Conservation (phyloP, 495 filamentous ascomycete genomes). For the Daldinia bambusicola region DNA sequence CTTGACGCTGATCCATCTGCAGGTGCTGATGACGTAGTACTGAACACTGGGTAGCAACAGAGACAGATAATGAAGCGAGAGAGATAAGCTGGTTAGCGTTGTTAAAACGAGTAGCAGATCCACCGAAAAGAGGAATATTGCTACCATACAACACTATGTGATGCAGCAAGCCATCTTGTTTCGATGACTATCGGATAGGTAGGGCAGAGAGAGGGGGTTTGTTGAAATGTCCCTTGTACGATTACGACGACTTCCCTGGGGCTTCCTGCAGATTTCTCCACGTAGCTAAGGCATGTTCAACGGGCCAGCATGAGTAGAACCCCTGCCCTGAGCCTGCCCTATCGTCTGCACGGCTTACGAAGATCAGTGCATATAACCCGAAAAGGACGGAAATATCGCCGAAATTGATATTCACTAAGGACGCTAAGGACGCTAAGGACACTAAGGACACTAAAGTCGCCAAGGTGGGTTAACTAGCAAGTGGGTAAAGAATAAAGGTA, state of each 20-base stretch:
- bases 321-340: background rate
- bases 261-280: background rate
- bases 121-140: background rate
- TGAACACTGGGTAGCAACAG: background rate
- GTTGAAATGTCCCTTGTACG: background rate
- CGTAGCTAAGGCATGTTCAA: background rate
- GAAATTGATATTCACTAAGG: background rate
- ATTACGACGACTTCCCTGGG: conserved; percentile 1
- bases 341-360: background rate
- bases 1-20: background rate
- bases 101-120: background rate
- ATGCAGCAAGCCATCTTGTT: no score
- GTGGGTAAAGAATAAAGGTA: no score
- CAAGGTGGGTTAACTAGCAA: no score
- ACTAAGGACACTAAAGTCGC: no score
- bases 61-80: background rate
- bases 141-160: background rate
- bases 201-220: conserved; percentile 1
- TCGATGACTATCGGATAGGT: background rate
- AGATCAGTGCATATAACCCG: background rate
- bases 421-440: no score
- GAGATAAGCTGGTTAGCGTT: background rate
- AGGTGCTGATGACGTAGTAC: conserved; percentile 1
- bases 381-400: background rate
- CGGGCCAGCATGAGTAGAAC: background rate